Percentiles rank a stretch among this genome's conserved stretches.
Evolutionary conservation across 805 yeast species (phyloP).

Genomic region (Nakazawaea sp.): DNA sequence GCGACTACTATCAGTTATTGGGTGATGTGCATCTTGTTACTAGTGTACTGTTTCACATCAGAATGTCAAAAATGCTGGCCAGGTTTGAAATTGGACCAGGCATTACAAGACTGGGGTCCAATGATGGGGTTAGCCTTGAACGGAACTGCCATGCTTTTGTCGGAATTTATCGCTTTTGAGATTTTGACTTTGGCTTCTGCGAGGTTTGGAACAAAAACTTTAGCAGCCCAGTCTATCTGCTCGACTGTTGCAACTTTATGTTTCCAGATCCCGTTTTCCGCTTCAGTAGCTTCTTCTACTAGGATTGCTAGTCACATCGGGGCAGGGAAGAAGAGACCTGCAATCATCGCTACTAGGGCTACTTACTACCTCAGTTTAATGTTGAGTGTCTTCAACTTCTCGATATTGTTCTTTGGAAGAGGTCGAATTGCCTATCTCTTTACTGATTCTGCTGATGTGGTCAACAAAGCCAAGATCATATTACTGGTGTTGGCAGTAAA

Average conservation of each 20-base stretch:
- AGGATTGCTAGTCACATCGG: constrained; percentile 74
- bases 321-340: constrained; percentile 31
- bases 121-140: constrained; percentile 41
- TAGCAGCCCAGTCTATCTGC: constrained; percentile 21
- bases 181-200: constrained; percentile 48
- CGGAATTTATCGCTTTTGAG: constrained; percentile 55
- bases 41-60: constrained; percentile 32
- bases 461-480: no score
- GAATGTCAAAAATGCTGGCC: constrained; percentile 43
- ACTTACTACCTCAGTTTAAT: constrained; percentile 19
- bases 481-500: no score
- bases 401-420: no score
- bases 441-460: no score
- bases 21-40: constrained; percentile 55
- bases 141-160: constrained; percentile 51
- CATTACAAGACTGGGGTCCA: constrained; percentile 39
- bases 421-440: no score
- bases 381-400: constrained; percentile 18
- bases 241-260: constrained; percentile 61
- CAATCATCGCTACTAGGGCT: constrained; percentile 20
- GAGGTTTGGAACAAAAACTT: constrained; percentile 21
- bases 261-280: constrained; percentile 72
- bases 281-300: constrained; percentile 69
- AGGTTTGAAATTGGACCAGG: constrained; percentile 31
- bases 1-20: constrained; percentile 67